Evolutionary conservation across 2,329 filamentous ascomycete species (phyloP).

Genomic region (Leptographium lundbergii): DNA sequence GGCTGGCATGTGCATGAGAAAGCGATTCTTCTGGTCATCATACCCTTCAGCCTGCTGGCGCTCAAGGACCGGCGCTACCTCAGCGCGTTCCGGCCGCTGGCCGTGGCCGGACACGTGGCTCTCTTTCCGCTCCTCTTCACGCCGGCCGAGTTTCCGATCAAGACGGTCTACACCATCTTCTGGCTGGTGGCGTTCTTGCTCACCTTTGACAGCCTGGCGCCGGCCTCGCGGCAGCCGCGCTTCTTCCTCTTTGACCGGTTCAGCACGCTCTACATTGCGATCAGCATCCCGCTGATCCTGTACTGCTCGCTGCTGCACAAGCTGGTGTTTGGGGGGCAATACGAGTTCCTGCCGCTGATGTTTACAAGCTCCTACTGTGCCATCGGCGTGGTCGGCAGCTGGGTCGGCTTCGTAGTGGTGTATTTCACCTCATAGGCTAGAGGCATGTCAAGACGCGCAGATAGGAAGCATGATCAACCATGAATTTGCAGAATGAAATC

Average conservation of each 20-base stretch:
- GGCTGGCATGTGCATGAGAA: conserved; percentile 99
- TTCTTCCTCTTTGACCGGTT: conserved; percentile 88
- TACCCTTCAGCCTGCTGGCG: conserved; percentile 87
- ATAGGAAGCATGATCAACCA: background rate
- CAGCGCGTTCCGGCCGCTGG: conserved; percentile 80
- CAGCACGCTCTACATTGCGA: conserved; percentile 74
- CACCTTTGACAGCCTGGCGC: conserved; percentile 76
- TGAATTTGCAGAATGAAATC: background rate
- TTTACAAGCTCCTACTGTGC: conserved; percentile 92
- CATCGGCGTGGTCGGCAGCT: conserved; percentile 88
- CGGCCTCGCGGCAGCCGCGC: conserved; percentile 64
- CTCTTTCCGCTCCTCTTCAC: conserved; percentile 92
- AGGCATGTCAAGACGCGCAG: background rate
- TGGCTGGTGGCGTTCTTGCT: conserved; percentile 83
- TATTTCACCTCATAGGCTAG: conserved; percentile 54
- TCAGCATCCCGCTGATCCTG: conserved; percentile 77
- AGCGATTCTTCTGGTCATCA: conserved; percentile 83
- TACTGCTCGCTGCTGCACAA: conserved; percentile 81
- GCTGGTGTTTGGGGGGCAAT: conserved; percentile 67
- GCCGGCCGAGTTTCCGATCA: conserved; percentile 82
- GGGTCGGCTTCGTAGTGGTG: conserved; percentile 87
- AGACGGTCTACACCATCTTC: conserved; percentile 82
- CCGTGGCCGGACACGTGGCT: conserved; percentile 87
- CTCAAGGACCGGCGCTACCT: conserved; percentile 83
- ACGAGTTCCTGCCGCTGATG: conserved; percentile 92